A percentile compares a stretch with the other conserved stretches of the same genome.
These are phyloP conservation scores for Ogataea saltuana DNA, from an alignment of 805 yeast genomes.

Conservation along the genomic window DNA sequence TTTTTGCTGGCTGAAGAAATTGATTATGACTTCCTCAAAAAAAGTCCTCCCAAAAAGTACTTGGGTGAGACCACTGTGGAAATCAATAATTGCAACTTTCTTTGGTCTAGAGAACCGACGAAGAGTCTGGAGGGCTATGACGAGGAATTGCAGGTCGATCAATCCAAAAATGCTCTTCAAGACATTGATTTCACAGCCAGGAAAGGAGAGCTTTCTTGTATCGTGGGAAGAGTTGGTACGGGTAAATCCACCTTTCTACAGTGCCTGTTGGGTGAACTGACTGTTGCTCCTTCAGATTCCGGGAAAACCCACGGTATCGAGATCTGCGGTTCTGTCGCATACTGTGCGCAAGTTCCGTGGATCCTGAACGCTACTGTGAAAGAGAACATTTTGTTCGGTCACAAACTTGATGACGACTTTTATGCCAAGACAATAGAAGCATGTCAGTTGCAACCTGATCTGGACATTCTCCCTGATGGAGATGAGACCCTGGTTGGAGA, in stretches of 20 bases:
- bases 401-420: constrained; percentile 75
- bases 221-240: constrained; percentile 68
- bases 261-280: constrained; percentile 56
- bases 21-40: constrained; percentile 38
- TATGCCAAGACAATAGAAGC: constrained; percentile 81
- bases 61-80: constrained; percentile 41
- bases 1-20: constrained; percentile 47
- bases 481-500: constrained; percentile 95
- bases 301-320: constrained; percentile 28
- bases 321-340: constrained; percentile 50
- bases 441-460: constrained; percentile 82
- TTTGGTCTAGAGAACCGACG: constrained; percentile 41
- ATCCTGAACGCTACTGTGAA: constrained; percentile 91
- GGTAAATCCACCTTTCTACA: constrained; percentile 64
- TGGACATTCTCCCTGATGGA: constrained; percentile 80
- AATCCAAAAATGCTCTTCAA: constrained; percentile 45
- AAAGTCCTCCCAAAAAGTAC: constrained; percentile 23
- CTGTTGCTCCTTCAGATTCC: constrained; percentile 36
- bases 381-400: constrained; percentile 91
- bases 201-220: constrained; percentile 57
- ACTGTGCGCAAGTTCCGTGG: constrained; percentile 84
- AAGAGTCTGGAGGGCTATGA: constrained; percentile 33
- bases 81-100: constrained; percentile 51
- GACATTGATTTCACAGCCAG: constrained; percentile 49
- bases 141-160: constrained; percentile 41